A percentile compares a stretch with the other conserved stretches of the same genome.
These are phyloP conservation scores for Fomitiporia mediterranea DNA, from an alignment of 1,284 basidiomycete genomes.

Conservation along the genomic window DNA sequence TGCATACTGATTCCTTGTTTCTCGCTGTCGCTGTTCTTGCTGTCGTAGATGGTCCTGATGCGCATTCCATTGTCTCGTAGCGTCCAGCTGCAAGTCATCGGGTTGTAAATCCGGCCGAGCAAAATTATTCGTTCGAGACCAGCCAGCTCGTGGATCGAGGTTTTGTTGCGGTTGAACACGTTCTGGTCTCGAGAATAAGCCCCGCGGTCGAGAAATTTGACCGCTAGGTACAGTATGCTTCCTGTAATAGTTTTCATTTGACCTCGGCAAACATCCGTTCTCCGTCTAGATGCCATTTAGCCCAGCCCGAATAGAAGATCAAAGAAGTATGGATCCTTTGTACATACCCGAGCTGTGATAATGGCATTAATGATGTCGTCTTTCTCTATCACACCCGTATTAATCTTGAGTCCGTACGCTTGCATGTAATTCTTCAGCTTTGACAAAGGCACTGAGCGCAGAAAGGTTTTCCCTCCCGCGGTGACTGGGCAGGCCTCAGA, in stretches of 20 bases:
- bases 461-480: slow-evolving; percentile 50
- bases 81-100: slow-evolving; percentile 25
- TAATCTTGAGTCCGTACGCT: slow-evolving; percentile 60
- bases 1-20: slow-evolving; percentile 14
- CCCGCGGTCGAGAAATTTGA: slow-evolving; percentile 40
- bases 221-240: slow-evolving; percentile 59
- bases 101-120: slow-evolving; percentile 17
- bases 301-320: background rate
- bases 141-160: slow-evolving; percentile 5
- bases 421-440: slow-evolving; percentile 64
- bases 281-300: slow-evolving; percentile 29
- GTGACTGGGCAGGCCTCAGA: slow-evolving; percentile 46
- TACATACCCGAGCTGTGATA: slow-evolving; percentile 49
- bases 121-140: slow-evolving; percentile 7
- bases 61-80: background rate
- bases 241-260: slow-evolving; percentile 57
- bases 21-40: slow-evolving; percentile 22
- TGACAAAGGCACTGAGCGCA: slow-evolving; percentile 50
- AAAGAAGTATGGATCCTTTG: background rate
- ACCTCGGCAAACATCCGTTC: slow-evolving; percentile 52
- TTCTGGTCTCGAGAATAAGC: slow-evolving; percentile 46
- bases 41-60: slow-evolving; percentile 24
- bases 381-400: slow-evolving; percentile 58
- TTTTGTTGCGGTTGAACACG: slow-evolving; percentile 25
- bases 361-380: slow-evolving; percentile 68